Percentiles rank a stretch among this genome's conserved stretches.
These are phyloP conservation scores for Flaveria sonorensis DNA, from an alignment of 129 eudicot species.

Conservation along the genomic window DNA sequence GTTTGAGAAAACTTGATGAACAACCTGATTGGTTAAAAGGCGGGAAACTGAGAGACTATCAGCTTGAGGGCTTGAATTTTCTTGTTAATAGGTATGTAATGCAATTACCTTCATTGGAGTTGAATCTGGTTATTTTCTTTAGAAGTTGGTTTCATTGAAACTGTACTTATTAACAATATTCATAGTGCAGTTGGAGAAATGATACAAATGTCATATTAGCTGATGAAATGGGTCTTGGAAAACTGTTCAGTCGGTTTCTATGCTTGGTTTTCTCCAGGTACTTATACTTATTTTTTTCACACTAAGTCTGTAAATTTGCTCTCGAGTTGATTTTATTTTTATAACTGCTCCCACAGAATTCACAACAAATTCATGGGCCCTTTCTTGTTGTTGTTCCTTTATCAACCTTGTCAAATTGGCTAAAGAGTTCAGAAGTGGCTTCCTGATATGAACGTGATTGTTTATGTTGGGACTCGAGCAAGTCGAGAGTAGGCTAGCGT, in stretches of 20 bases:
- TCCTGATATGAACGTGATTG: slow-evolving; percentile 88
- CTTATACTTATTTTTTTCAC: slow-evolving; percentile 3
- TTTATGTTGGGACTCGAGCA: slow-evolving; percentile 98
- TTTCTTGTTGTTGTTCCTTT: slow-evolving; percentile 98
- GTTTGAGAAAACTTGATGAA: slow-evolving; percentile 97
- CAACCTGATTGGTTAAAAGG: slow-evolving; percentile 99
- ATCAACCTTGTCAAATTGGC: slow-evolving; percentile 98
- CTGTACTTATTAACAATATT: slow-evolving; percentile 43
- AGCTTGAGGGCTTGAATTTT: slow-evolving; percentile 97
- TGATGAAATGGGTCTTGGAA: slow-evolving; percentile 99
- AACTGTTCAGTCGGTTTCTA: slow-evolving; percentile 98
- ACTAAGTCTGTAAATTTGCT: slow-evolving; percentile 15
- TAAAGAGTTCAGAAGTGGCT: slow-evolving; percentile 96
- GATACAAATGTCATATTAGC: slow-evolving; percentile 98
- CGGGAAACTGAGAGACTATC: slow-evolving; percentile 97
- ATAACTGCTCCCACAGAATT: slow-evolving; percentile 54
- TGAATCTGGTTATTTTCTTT: not conserved
- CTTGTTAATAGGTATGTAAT: slow-evolving; percentile 87
- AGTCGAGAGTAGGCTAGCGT: slow-evolving; percentile 78
- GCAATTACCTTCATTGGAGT: slow-evolving; percentile 14
- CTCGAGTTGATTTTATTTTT: slow-evolving; percentile 11
- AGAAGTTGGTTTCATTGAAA: slow-evolving; percentile 3
- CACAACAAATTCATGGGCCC: slow-evolving; percentile 95
- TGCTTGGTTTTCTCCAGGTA: slow-evolving; percentile 98
- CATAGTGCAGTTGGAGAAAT: slow-evolving; percentile 90